Base-by-base conservation (phyloP, 2,329 filamentous ascomycete genomes). In the Penicillium crustosum region DNA sequence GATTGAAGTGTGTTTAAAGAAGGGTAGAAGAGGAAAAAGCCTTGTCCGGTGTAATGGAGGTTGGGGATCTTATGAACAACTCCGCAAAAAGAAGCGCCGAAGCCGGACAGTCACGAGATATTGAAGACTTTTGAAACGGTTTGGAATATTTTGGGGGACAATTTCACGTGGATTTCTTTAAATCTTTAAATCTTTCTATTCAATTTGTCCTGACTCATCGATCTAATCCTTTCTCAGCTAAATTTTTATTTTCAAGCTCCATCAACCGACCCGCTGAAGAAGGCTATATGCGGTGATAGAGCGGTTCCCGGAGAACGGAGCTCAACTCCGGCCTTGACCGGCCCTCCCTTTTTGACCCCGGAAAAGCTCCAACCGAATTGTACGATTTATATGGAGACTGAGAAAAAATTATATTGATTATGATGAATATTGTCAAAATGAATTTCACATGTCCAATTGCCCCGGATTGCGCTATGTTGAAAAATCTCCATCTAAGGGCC, bases 91-190 rank as follows among this genome's bases (percentile, higher is more conserved):
- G 55, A 61, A 66, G 47, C 67, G 68, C 69, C 68, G 69, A 71
- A 70, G 69, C 67, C 68, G 65, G 63, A 66, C n/a, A 33, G 60
- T 63, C 59, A 62, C 61, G 63, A 60, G 59, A 64, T 57, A 48
- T 41, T 27, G 23, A 29, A 25, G 19, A 27, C 33, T 12, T 17
- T 39, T 15, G 31, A 12, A 29, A 49, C 13, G n/a, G 17, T 15
- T 27, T 36, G 29, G 19, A 38, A 25, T 49, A 6, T 27, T 49
- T 49, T 49, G 19, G 10, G 10, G 4, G 44, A 25, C 13, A 25
- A 52, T 13, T 13, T 7, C 17, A 21, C 38, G 6, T 55, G 48
- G 49, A 56, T 29, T 6, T 39, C 6, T 12, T 31, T 19, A 23
- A 36, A 44, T 49, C 42, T 59, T 53, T 56, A 53, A 29, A 49